A percentile compares a stretch with the other conserved stretches of the same genome.
Evolutionary conservation across 2,329 filamentous ascomycete species (phyloP).

Genomic region (Gaeumannomyces sp.): DNA sequence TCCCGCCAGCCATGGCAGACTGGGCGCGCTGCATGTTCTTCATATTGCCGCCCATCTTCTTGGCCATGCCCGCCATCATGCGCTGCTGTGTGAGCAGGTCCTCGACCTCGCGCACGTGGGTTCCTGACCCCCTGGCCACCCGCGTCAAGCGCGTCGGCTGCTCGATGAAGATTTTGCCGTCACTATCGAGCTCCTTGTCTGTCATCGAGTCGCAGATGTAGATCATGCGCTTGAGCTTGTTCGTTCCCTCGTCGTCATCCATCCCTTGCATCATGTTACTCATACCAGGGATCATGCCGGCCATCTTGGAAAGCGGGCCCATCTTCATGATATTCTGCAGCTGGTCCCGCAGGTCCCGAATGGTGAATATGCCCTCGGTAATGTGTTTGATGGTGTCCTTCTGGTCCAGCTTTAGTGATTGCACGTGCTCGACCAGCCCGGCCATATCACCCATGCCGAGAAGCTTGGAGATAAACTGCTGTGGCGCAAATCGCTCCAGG

Average conservation of each 20-base stretch:
- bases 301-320: constrained; percentile 95
- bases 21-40: constrained; percentile 96
- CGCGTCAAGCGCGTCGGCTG: constrained; percentile 90
- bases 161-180: constrained; percentile 89
- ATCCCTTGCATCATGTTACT: constrained; percentile 90
- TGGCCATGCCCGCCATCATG: constrained; percentile 99
- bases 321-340: constrained; percentile 99
- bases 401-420: constrained; percentile 89
- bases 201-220: constrained; percentile 99
- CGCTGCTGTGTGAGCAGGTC: constrained; percentile 95
- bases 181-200: constrained; percentile 86
- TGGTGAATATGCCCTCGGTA: constrained; percentile 89
- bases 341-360: constrained; percentile 91
- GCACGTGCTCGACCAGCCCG: constrained; percentile 91
- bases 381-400: constrained; percentile 99
- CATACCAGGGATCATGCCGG: constrained; percentile 96
- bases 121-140: constrained; percentile 83
- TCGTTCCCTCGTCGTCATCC: constrained; percentile 92
- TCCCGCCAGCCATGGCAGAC: constrained; percentile 81
- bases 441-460: constrained; percentile 97
- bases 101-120: constrained; percentile 86
- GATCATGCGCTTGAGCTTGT: constrained; percentile 95
- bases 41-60: constrained; percentile 97
- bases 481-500: constrained; percentile 84
- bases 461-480: constrained; percentile 89